Evolutionary conservation across 2,329 filamentous ascomycete species (phyloP), one percentile per base, ranked within the genome.

Genomic region (Cladosporium sp.): DNA sequence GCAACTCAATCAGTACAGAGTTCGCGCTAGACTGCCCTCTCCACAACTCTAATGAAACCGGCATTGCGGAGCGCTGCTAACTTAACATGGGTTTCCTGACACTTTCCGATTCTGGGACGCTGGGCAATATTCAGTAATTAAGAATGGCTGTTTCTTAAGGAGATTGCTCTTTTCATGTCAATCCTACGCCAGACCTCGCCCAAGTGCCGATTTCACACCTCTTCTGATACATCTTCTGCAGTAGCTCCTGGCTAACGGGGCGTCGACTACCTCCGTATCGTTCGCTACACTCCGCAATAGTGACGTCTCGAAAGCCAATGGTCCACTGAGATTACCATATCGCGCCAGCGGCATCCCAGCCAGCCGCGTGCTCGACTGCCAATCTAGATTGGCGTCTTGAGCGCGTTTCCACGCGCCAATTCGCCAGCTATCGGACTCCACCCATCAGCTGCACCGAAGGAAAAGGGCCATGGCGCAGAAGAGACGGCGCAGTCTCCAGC

Each of bases 261-360:
- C 43, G 25, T 17, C 25, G n/a, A 28, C 25, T 47, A n/a, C n/a
- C n/a, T n/a, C n/a, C n/a, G n/a, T n/a, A 9, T 34, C 30, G 30
- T n/a, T 37, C 17, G 47, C 30, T 37, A 37, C 47, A 36, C 52
- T 55, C 52, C 52, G 40, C 52, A 37, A 55, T 47, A 28, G 43
- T 55, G 52, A 55, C 52, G 52, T 55, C 34, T 12, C 17, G 5
- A 36, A 55, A 55, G 40, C 52, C 52, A 55, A 55, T 45, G 52
- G 52, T 30, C 52, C 52, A 55, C 52, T 12, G 39, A 55, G 52
- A 55, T 55, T 55, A 45, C n/a, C 40, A 55, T 55, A 42, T 54
- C 51, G 51, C 51, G 51, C 43, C 43, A 47, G 28, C 43, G 43
- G 43, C 43, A 47, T 55, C 52, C 52, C 40, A 20, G 52, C 28